Percentiles rank a stretch among this genome's conserved stretches.
Conservation (phyloP, 202 grass and related monocot genomes). For the Brachypodium distachyon region DNA sequence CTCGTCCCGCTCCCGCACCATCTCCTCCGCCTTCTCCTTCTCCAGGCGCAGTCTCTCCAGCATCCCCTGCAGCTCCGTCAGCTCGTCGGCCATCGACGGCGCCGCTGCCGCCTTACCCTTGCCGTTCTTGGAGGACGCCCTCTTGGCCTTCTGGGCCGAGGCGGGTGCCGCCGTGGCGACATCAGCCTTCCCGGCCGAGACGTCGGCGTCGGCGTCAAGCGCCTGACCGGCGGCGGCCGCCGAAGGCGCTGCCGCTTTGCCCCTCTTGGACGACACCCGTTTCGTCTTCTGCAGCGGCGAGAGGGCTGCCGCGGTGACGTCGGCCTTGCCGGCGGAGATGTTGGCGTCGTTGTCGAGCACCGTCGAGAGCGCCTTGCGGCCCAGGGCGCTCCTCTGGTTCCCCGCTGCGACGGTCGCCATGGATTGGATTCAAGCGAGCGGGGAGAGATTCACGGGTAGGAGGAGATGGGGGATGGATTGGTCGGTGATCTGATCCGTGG, state of each 20-base stretch:
- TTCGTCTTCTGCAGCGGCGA: conserved; percentile 29
- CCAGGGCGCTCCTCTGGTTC: conserved; percentile 36
- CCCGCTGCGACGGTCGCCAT: conserved; percentile 16
- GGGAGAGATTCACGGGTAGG: not conserved
- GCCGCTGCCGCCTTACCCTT: not conserved
- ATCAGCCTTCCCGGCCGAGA: not conserved
- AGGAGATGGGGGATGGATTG: not conserved
- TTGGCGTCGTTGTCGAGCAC: conserved; percentile 68
- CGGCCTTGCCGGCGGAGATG: conserved; percentile 52
- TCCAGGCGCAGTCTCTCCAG: conserved; percentile 70
- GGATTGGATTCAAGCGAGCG: not conserved
- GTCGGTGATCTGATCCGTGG: not conserved
- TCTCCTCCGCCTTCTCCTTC: conserved; percentile 79
- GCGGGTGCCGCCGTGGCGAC: not conserved
- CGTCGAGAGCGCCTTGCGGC: conserved; percentile 49
- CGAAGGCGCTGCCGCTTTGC: not conserved
- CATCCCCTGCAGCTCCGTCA: conserved; percentile 65
- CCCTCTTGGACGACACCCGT: conserved; percentile 16
- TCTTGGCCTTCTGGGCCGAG: not conserved
- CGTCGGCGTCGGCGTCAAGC: not conserved
- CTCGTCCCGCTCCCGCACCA: conserved; percentile 67
- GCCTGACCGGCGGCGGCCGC: not conserved
- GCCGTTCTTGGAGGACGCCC: not conserved
- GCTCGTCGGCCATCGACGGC: conserved; percentile 28
- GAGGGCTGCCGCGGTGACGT: not conserved